Evolutionary conservation across 192 early-diverging fungal species (phyloP), one percentile per base, ranked within the genome.

Genomic region (Powellomyces hirtus): DNA sequence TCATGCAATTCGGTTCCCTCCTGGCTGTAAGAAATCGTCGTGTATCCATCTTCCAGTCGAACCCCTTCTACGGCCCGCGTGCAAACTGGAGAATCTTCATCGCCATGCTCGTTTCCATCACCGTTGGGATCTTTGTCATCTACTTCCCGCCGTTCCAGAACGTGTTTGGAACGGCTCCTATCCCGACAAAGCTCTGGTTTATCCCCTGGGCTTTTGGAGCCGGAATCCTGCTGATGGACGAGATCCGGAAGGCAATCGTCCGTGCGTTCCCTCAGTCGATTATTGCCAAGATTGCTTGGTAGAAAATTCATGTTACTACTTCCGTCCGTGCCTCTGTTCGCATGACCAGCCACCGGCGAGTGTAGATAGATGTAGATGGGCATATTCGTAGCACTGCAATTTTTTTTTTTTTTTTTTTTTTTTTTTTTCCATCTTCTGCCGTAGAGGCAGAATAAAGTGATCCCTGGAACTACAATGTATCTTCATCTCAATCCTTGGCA

Each of bases 111-210:
- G 71, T 63, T 3, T 79, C 85, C 1, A 44, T 88, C 22, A 33
- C 37, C 1, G 51, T 77, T 27, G 72, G 69, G 18, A 7, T 67
- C n/a, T 62, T 78, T 30, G 64, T 69, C 51, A 72, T 82, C 14
- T 81, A 88, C 68, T 66, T 75, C 10, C 87, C 86, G 0, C 74
- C 78, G 8, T 76, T 89, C 56, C 77, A 89, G n/a, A 72, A n/a
- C 31, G 53, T 85, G n/a, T 83, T 91, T 55, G 46, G 72, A 20
- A 87, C 85, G 1, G 71, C 66, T 10, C 77, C 84, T 1, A 77
- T 89, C 30, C 90, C 88, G 5, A 69, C 78, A 33, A 70, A 81
- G 76, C 88, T 77, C 66, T 91, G 87, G 86, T 79, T 89, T 59
- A 70, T 88, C 37, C 87, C 90, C 2, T 35, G 89, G 26, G 77